phyloP scores from a whole-genome alignment of 129 eudicot genomes.

The Helichrysum umbraculigerum region DNA sequence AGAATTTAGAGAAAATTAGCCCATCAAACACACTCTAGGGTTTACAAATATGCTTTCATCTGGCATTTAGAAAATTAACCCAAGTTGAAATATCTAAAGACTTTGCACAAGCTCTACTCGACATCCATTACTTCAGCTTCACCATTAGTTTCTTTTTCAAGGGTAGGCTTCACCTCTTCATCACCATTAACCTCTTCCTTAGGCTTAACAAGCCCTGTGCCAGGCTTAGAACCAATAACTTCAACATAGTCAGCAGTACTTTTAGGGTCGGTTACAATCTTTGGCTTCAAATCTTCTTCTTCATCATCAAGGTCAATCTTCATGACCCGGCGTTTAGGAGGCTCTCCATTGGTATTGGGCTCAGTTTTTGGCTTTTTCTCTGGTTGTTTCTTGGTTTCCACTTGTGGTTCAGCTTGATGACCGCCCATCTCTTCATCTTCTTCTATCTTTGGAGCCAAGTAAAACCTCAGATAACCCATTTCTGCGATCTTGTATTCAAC shows the following conservation, averaged over 20 bases:
- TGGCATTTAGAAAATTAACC: conserved; percentile 6
- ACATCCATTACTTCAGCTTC: conserved; percentile 52
- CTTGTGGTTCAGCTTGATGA: conserved; percentile 39
- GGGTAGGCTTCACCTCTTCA: conserved; percentile 26
- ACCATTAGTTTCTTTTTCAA: conserved; percentile 42
- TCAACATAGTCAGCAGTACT: conserved; percentile 32
- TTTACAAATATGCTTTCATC: conserved; percentile 20
- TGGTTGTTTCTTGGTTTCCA: conserved; percentile 35
- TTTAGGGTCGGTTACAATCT: conserved; percentile 14
- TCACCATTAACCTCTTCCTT: conserved; percentile 23
- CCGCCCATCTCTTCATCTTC: conserved; percentile 62
- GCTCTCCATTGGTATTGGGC: conserved; percentile 19
- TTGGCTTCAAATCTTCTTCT: conserved; percentile 39
- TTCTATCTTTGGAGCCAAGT: conserved; percentile 79
- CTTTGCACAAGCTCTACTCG: conserved; percentile 38
- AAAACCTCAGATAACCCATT: conserved; percentile 72
- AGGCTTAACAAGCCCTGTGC: conserved; percentile 20
- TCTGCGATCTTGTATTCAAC: conserved; percentile 84
- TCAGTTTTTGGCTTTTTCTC: conserved; percentile 37
- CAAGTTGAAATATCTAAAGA: not conserved
- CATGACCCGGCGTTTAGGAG: conserved; percentile 31
- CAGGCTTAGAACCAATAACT: conserved; percentile 26
- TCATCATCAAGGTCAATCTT: conserved; percentile 51
- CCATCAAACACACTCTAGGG: conserved; percentile 7
- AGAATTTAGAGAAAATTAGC: conserved; percentile 15